Conservation (phyloP, 1,284 basidiomycete species). For the Wallemia hederae region DNA sequence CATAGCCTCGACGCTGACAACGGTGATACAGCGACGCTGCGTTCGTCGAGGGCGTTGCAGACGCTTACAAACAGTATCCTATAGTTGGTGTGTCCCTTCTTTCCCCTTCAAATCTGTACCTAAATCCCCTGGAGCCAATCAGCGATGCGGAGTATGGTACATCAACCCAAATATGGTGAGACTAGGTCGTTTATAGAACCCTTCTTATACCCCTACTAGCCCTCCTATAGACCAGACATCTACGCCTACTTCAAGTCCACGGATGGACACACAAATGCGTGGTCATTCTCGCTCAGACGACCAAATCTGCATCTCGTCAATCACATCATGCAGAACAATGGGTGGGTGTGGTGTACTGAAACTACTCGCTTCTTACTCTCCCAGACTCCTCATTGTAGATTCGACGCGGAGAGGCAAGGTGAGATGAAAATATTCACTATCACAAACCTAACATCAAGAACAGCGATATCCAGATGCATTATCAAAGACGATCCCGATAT, state of each 20-base stretch:
- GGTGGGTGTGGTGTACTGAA: background rate
- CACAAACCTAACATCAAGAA: conserved; percentile 5
- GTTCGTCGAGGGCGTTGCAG: background rate
- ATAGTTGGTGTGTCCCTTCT: background rate
- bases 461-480: conserved; percentile 16
- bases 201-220: background rate
- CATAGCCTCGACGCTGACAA: background rate
- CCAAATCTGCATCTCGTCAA: background rate
- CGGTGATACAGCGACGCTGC: background rate
- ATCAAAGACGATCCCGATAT: conserved; percentile 15
- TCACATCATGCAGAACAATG: background rate
- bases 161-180: background rate
- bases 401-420: background rate
- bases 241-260: conserved; percentile 1
- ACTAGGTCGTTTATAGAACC: background rate
- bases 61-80: background rate
- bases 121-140: background rate
- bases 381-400: background rate
- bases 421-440: background rate
- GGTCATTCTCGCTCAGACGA: background rate
- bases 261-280: background rate
- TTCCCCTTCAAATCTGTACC: background rate
- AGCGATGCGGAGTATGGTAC: conserved; percentile 1
- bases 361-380: background rate
- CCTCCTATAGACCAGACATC: background rate